Conservation (phyloP, 2,329 filamentous ascomycete genomes). For the Teratosphaeria nubilosa region DNA sequence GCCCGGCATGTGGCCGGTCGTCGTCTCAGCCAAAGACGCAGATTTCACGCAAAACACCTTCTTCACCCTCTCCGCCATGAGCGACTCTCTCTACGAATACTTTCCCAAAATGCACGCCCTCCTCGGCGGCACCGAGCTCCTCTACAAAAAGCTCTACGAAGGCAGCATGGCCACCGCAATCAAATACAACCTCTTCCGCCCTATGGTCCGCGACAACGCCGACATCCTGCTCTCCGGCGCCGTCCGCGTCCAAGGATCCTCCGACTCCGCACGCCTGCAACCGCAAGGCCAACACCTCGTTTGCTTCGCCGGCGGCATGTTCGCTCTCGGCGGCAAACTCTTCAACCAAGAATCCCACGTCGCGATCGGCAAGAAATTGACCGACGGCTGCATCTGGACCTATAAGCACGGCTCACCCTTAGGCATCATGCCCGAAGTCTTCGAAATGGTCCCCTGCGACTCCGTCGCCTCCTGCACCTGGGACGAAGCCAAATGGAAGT, state of each 20-base stretch:
- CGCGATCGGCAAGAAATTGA: conserved; percentile 46
- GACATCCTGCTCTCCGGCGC: conserved; percentile 40
- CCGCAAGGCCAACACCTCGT: conserved; percentile 48
- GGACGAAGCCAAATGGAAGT: conserved; percentile 44
- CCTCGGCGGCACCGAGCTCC: conserved; percentile 34
- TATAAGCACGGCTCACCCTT: conserved; percentile 43
- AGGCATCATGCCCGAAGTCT: conserved; percentile 53
- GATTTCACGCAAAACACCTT: conserved; percentile 32
- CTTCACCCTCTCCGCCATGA: conserved; percentile 29
- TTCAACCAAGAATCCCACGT: conserved; percentile 47
- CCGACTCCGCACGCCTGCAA: conserved; percentile 11
- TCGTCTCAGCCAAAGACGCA: conserved; percentile 30
- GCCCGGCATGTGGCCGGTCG: conserved; percentile 40
- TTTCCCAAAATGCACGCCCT: conserved; percentile 40
- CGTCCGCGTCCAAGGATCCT: conserved; percentile 16
- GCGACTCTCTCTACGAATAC: conserved; percentile 31
- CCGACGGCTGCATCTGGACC: conserved; percentile 54
- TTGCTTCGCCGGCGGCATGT: conserved; percentile 54
- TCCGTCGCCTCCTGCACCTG: conserved; percentile 35
- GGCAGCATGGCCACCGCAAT: conserved; percentile 33
- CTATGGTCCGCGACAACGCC: conserved; percentile 36
- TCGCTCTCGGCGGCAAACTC: conserved; percentile 48
- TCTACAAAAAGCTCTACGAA: conserved; percentile 49
- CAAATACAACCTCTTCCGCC: conserved; percentile 38
- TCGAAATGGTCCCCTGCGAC: conserved; percentile 43